These are phyloP conservation scores for Scolecobasidium constrictum DNA, from an alignment of 2,329 filamentous ascomycete genomes.

Conservation along the genomic window DNA sequence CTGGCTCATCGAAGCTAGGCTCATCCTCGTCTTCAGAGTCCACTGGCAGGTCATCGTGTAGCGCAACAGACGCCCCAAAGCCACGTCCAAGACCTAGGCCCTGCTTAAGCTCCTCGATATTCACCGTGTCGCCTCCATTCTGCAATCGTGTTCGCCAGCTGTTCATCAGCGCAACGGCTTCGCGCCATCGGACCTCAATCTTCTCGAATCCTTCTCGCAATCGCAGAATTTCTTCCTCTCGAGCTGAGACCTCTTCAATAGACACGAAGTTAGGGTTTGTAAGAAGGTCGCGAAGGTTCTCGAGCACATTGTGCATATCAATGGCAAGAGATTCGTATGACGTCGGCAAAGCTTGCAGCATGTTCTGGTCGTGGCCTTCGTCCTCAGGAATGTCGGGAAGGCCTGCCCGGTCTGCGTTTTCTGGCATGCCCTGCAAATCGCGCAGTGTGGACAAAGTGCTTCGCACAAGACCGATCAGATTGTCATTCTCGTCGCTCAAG, in stretches of 20 bases:
- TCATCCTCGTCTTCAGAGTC: conserved; percentile 6
- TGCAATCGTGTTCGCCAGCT: conserved; percentile 80
- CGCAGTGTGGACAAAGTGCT: conserved; percentile 62
- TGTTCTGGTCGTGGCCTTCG: conserved; percentile 19
- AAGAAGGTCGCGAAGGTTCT: conserved; percentile 71
- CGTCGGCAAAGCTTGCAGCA: conserved; percentile 39
- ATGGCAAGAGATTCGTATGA: conserved; percentile 57
- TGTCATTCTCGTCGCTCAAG: conserved; percentile 86
- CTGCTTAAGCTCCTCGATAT: conserved; percentile 49
- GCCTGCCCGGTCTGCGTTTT: conserved; percentile 18
- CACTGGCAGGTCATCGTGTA: not conserved
- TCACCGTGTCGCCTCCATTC: conserved; percentile 56
- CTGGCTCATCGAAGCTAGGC: not conserved
- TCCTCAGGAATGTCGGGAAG: conserved; percentile 20
- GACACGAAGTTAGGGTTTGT: conserved; percentile 96
- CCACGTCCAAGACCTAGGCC: conserved; percentile 47
- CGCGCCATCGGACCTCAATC: conserved; percentile 85
- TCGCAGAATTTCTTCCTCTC: conserved; percentile 80
- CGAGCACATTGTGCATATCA: conserved; percentile 67
- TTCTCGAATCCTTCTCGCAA: conserved; percentile 81
- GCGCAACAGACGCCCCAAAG: conserved; percentile 12
- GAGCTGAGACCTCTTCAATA: conserved; percentile 84
- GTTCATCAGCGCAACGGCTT: conserved; percentile 83
- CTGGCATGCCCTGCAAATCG: conserved; percentile 46
- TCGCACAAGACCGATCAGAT: conserved; percentile 59